Evolutionary conservation across 352 stramenopile genomes (phyloP), one percentile per base, ranked within the genome.

Genomic region (Phytopythium oedochilum): DNA sequence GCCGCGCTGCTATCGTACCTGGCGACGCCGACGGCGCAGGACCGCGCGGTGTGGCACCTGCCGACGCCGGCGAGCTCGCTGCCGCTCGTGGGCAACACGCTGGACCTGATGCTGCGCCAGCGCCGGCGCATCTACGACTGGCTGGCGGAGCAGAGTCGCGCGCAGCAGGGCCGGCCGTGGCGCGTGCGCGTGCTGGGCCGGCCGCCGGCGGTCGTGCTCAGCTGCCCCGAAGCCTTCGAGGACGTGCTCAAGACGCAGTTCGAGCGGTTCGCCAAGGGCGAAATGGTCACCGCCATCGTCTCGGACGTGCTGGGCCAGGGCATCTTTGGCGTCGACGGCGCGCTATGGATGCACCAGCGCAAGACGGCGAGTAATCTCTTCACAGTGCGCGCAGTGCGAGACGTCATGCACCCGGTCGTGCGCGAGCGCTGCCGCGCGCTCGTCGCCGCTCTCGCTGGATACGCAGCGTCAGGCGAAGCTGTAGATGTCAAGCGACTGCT

Each of bases 351-450:
- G 25, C 57, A 76, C 52, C 87, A 96, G 53, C 82, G 85, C 60
- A 96, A 94, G 64, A 83, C 69, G 22, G 88, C 86, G 49, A 96
- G 86, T 47, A 86, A 96, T 52, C 90, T 98, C 20, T 96, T 96
- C 46, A 89, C 79, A 5, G 72, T 70, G 53, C 66, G 71, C 31
- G 82, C 70, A 68, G 76, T 89, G 55, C 57, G 61, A 46, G 61
- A 81, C 26, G 66, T 59, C 15, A 83, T 91, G 78, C 61, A 83
- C n/a, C 53, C 63, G 10, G 66, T 75, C 8, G 71, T 89, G 28
- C 55, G 64, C 9, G 69, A 86, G 5, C 61, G 79, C 28, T 74
- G 67, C 28, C 59, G 38, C 8, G 17, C 70, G 20, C 38, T 89
- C 15, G 61, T 71, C 5, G 62, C 60, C 25, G 66, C 66, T 4